These are phyloP conservation scores for Acanthamoeba culbertsoni DNA, from an alignment of 208 protist genomes.

Conservation along the genomic window DNA sequence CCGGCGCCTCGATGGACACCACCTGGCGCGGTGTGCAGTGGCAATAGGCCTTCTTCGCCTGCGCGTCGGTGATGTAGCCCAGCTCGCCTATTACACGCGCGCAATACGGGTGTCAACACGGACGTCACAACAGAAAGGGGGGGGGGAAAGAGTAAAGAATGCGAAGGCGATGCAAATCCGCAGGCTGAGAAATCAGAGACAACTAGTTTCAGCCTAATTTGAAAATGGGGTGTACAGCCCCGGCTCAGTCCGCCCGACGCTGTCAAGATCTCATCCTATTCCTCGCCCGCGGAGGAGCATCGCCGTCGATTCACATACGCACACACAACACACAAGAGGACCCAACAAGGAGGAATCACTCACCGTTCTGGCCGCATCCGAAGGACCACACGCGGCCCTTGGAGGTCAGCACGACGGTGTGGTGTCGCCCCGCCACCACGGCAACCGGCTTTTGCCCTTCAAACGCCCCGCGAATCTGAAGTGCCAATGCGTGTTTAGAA, in stretches of 20 bases:
- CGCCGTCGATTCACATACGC: no score
- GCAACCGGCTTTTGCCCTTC: not conserved
- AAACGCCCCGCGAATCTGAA: not conserved
- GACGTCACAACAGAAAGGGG: not conserved
- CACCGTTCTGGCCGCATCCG: not conserved
- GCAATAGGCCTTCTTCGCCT: not conserved
- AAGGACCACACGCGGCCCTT: not conserved
- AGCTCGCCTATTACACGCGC: not conserved
- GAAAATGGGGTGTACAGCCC: not conserved
- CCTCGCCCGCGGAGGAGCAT: no score
- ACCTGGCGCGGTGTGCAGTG: not conserved
- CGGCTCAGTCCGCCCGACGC: slow-evolving; percentile 1
- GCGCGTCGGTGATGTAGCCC: not conserved
- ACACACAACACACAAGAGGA: not conserved
- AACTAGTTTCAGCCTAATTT: not conserved
- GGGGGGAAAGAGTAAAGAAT: not conserved
- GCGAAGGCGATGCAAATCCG: no score
- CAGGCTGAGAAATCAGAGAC: not conserved
- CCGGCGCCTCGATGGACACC: not conserved
- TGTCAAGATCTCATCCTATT: not conserved
- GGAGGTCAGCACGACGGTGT: not conserved
- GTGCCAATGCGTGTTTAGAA: no score
- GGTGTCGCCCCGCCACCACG: not conserved
- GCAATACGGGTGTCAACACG: not conserved
- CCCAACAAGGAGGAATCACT: not conserved